Percentiles rank a stretch among this genome's conserved stretches.
Evolutionary conservation across 2,329 filamentous ascomycete species (phyloP).

Genomic region (Penicillium sp.): DNA sequence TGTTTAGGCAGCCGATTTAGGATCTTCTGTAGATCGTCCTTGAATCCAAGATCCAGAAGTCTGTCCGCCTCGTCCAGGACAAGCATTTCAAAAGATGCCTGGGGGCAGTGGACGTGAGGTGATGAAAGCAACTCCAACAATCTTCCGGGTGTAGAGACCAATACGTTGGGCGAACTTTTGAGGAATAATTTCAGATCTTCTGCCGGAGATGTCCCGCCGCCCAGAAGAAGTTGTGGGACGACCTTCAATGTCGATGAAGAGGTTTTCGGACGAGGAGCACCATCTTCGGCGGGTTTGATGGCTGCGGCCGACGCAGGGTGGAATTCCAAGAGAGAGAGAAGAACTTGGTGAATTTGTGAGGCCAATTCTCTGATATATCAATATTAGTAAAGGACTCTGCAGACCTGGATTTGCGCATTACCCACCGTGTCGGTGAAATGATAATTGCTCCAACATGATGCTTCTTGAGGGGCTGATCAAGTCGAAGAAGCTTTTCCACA

Average conservation of each 20-base stretch:
- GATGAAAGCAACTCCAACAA: constrained; percentile 84
- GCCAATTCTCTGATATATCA: constrained; percentile 68
- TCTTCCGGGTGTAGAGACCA: constrained; percentile 87
- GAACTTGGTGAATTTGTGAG: constrained; percentile 80
- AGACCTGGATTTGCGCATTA: not conserved
- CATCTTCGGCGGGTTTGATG: constrained; percentile 44
- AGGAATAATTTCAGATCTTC: constrained; percentile 86
- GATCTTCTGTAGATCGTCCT: constrained; percentile 83
- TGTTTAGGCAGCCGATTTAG: constrained; percentile 85
- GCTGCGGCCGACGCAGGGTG: constrained; percentile 69
- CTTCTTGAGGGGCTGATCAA: constrained; percentile 79
- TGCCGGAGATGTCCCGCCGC: constrained; percentile 75
- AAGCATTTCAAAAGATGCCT: constrained; percentile 85
- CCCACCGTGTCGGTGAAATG: constrained; percentile 73
- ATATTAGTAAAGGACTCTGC: not conserved
- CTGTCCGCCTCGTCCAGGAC: constrained; percentile 94
- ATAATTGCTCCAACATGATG: constrained; percentile 89
- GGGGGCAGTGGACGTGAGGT: constrained; percentile 80
- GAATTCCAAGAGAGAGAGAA: constrained; percentile 74
- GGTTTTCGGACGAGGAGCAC: constrained; percentile 36
- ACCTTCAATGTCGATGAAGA: constrained; percentile 56
- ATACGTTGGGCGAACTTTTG: constrained; percentile 77
- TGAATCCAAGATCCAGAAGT: constrained; percentile 89
- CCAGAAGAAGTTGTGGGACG: constrained; percentile 83
- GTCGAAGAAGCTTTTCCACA: constrained; percentile 74